phyloP scores from a whole-genome alignment of 192 early-diverging fungal species.

The Jimgerdemannia lactiflua region DNA sequence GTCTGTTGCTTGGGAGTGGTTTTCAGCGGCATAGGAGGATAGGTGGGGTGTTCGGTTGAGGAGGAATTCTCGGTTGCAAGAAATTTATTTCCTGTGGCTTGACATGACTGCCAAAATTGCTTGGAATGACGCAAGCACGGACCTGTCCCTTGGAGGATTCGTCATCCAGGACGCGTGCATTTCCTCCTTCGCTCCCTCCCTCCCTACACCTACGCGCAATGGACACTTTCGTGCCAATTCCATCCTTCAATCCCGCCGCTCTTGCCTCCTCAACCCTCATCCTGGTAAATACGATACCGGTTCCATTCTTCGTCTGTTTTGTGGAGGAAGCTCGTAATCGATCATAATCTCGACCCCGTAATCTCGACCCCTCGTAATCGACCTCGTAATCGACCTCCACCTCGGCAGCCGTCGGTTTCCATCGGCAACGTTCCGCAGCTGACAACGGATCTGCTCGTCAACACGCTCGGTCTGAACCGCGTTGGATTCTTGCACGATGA shows the following conservation, averaged over 20 bases:
- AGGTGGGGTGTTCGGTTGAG: background rate
- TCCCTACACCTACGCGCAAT: conserved; percentile 8
- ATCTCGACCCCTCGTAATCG: background rate
- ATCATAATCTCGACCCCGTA: background rate
- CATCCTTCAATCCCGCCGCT: conserved; percentile 29
- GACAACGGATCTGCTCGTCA: conserved; percentile 62
- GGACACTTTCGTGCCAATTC: conserved; percentile 38
- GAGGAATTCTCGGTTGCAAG: background rate
- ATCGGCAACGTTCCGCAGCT: conserved; percentile 82
- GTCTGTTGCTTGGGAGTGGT: background rate
- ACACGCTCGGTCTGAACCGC: conserved; percentile 54
- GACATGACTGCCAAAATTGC: too few species aligned
- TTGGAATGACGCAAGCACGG: too few species aligned
- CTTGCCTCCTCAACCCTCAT: conserved; percentile 38
- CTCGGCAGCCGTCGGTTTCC: conserved; percentile 58
- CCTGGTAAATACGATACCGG: conserved; percentile 6
- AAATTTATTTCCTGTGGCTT: background rate
- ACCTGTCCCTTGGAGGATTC: too few species aligned
- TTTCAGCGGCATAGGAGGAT: background rate
- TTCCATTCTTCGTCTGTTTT: background rate
- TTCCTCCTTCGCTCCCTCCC: background rate
- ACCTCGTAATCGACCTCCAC: background rate
- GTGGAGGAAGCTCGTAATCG: too few species aligned
- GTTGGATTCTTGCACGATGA: conserved; percentile 62
- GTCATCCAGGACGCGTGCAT: background rate